Base-by-base conservation (phyloP, 2,329 filamentous ascomycete genomes). In the Alternaria burnsii region DNA sequence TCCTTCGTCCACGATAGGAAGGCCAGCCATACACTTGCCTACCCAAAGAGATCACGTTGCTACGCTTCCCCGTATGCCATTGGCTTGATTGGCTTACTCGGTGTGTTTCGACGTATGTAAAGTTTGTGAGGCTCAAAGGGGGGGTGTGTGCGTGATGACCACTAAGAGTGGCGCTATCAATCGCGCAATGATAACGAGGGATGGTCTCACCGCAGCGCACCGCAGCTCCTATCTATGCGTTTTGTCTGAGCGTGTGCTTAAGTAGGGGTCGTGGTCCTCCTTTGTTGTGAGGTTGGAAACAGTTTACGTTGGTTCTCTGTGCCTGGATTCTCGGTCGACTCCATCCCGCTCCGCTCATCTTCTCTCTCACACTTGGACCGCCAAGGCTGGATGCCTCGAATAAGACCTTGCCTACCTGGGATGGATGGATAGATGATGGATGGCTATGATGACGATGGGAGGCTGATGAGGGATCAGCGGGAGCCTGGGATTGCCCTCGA, bases 131-230 rank as follows among this genome's bases (percentile, higher is more conserved):
- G 58, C 58, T 60, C 46, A 58, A 54, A 58, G 28, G 28, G 59
- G 52, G 50, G 56, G 58, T 65, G 68, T 67, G 68, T 67, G 61
- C 42, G 20, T 42, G 20, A 42, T 42, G 63, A 61, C 68, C 67
- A 63, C 68, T 70, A 74, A 62, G 66, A 51, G 69, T 71, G 68
- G 66, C 69, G 73, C 75, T 77, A 77, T 77, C 76, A 74, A 73
- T 73, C 59, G 69, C 69, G 71, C 70, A 71, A 75, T 72, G 73
- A 77, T 77, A 77, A 74, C 73, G 68, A 67, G 70, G 63, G 61
- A 74, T 72, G 67, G 71, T 69, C 65, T 71, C 67, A 71, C 59
- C 62, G 55, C 53, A 47, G 55, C 40, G 40, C 5, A 42, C 20
- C 40, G 20, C 40, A n/a, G 28, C 16, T 32, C 16, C 46, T 50